Conservation (phyloP, 2,329 filamentous ascomycete genomes). For the Daldinia sp. region DNA sequence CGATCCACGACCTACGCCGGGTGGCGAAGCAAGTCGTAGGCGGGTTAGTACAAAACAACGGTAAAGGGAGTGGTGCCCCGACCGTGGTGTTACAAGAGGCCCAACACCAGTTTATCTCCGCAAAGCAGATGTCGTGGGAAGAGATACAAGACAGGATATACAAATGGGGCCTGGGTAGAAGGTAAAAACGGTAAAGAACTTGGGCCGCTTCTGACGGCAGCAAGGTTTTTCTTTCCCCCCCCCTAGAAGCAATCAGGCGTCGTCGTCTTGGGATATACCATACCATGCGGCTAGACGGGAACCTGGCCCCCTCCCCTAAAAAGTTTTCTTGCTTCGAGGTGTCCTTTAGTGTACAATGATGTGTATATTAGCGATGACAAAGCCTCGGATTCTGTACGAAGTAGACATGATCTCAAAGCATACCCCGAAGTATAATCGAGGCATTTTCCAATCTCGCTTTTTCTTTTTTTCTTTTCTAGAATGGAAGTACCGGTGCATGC, state of each 20-base stretch:
- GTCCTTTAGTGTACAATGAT: conserved; percentile 25
- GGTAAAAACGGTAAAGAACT: conserved; percentile 43
- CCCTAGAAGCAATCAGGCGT: conserved; percentile 4
- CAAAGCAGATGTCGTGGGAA: conserved; percentile 81
- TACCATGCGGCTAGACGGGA: conserved; percentile 18
- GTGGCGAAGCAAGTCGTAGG: conserved; percentile 84
- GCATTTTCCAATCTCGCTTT: conserved; percentile 10
- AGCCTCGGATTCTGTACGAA: conserved; percentile 27
- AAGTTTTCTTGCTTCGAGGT: conserved; percentile 4
- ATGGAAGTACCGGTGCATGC: not conserved
- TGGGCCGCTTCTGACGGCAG: not conserved
- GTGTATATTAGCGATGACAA: conserved; percentile 33
- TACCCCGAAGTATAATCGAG: conserved; percentile 24
- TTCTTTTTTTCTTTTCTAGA: not conserved
- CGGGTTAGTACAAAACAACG: conserved; percentile 79
- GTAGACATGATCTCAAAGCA: conserved; percentile 21
- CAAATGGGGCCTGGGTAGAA: conserved; percentile 82
- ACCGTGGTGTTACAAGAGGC: conserved; percentile 97
- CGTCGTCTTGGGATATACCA: conserved; percentile 6
- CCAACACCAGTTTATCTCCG: conserved; percentile 75
- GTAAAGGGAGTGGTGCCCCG: conserved; percentile 84
- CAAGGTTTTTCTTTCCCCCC: not conserved
- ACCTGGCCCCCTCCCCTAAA: conserved; percentile 8
- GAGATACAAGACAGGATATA: conserved; percentile 90
- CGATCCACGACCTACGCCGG: conserved; percentile 81